Conservation (phyloP, 2,329 filamentous ascomycete species). For the Cryphonectria radicalis region DNA sequence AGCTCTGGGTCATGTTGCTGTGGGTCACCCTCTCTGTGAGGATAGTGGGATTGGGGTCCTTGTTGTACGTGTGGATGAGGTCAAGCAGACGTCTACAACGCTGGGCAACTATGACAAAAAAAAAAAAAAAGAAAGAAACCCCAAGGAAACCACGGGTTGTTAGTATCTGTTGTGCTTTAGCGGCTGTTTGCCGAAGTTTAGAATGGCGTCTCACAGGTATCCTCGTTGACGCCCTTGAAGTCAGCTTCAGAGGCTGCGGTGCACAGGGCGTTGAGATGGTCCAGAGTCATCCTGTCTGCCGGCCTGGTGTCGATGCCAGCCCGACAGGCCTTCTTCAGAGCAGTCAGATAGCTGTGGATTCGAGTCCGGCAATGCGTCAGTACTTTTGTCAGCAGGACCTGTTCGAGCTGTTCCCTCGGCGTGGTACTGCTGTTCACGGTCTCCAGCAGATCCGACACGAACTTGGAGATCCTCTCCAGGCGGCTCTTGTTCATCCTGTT, state of each 20-base stretch:
- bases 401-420: neutral
- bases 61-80: constrained; percentile 1
- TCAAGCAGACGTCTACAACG: neutral
- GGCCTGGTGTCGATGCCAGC: neutral
- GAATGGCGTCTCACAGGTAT: neutral
- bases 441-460: constrained; percentile 14
- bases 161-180: neutral
- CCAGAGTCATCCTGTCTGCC: neutral
- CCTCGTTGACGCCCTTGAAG: neutral
- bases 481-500: constrained; percentile 11
- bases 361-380: constrained; percentile 1
- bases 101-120: neutral
- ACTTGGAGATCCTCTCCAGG: neutral
- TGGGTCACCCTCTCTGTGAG: constrained; percentile 12
- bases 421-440: neutral
- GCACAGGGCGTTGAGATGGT: neutral
- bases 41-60: neutral
- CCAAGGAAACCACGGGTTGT: neutral
- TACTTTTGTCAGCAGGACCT: neutral
- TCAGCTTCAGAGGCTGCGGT: neutral
- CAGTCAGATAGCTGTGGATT: constrained; percentile 3
- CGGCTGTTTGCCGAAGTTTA: neutral
- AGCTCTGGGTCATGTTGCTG: constrained; percentile 16
- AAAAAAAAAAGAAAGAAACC: too few relatives aligned
- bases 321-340: neutral